phyloP scores from a whole-genome alignment of 2,329 filamentous ascomycete species.

The Trichoderma sp. region DNA sequence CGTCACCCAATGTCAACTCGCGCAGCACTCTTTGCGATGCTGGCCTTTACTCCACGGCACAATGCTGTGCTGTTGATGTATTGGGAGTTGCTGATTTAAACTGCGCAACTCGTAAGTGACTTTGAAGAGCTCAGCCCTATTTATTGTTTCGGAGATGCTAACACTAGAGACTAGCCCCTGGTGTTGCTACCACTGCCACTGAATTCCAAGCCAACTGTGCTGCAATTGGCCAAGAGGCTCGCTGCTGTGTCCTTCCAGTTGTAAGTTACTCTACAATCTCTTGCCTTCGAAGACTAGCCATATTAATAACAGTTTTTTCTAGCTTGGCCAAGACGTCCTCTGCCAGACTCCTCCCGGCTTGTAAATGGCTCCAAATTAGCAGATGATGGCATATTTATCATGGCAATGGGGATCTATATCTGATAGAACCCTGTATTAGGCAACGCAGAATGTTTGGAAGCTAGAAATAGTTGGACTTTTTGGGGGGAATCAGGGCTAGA shows the following conservation, averaged over 20 bases:
- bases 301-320: not conserved
- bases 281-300: too few relatives aligned
- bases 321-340: slow-evolving; percentile 23
- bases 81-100: slow-evolving; percentile 52
- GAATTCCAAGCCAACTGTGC: slow-evolving; percentile 12
- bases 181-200: not conserved
- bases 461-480: not conserved
- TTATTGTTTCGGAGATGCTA: not conserved
- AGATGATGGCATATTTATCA: not conserved
- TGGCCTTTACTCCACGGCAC: slow-evolving; percentile 38
- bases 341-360: slow-evolving; percentile 1
- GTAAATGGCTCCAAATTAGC: not conserved
- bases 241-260: slow-evolving; percentile 24
- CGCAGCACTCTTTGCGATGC: slow-evolving; percentile 30
- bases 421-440: too few relatives aligned
- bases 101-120: slow-evolving; percentile 40
- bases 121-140: too few relatives aligned
- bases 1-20: not conserved
- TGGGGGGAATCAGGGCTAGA: not conserved
- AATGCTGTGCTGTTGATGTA: slow-evolving; percentile 55
- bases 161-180: not conserved
- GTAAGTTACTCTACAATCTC: not conserved
- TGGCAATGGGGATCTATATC: not conserved
- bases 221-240: slow-evolving; percentile 4
- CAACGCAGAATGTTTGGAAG: not conserved